Conservation (phyloP, 2,329 filamentous ascomycete species). For the Zymoseptoria passerinii region DNA sequence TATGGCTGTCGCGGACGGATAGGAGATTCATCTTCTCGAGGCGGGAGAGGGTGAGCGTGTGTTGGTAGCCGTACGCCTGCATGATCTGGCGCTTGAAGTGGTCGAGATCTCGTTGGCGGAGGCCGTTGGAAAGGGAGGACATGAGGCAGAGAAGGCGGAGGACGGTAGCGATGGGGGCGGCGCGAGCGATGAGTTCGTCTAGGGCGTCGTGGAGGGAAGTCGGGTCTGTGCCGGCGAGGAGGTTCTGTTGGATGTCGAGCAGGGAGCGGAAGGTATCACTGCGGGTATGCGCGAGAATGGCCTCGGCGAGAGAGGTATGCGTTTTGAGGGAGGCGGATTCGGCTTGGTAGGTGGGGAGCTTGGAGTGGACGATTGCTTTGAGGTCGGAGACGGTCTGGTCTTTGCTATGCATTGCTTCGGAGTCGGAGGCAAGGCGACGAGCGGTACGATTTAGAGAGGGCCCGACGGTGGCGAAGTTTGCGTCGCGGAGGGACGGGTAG, state of each 20-base stretch:
- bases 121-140: constrained; percentile 79
- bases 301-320: constrained; percentile 85
- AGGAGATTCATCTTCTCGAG: constrained; percentile 87
- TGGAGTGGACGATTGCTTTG: constrained; percentile 79
- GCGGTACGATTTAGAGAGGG: constrained; percentile 83
- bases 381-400: constrained; percentile 86
- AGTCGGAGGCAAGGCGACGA: constrained; percentile 74
- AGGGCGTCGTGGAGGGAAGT: constrained; percentile 83
- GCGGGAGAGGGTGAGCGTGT: constrained; percentile 78
- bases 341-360: constrained; percentile 82
- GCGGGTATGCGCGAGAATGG: constrained; percentile 87
- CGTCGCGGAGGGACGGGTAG: constrained; percentile 78
- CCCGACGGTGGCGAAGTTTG: constrained; percentile 93
- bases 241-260: constrained; percentile 90
- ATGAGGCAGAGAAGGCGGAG: constrained; percentile 83
- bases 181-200: constrained; percentile 87
- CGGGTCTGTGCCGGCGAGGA: constrained; percentile 83
- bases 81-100: constrained; percentile 79
- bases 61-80: constrained; percentile 91
- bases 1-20: constrained; percentile 60
- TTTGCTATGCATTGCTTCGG: constrained; percentile 70
- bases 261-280: constrained; percentile 81
- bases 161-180: constrained; percentile 70
- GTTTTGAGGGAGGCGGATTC: constrained; percentile 89
- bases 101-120: constrained; percentile 83